Evolutionary conservation across 768 basidiomycete genomes (phyloP).

Genomic region (Trametes elegans): DNA sequence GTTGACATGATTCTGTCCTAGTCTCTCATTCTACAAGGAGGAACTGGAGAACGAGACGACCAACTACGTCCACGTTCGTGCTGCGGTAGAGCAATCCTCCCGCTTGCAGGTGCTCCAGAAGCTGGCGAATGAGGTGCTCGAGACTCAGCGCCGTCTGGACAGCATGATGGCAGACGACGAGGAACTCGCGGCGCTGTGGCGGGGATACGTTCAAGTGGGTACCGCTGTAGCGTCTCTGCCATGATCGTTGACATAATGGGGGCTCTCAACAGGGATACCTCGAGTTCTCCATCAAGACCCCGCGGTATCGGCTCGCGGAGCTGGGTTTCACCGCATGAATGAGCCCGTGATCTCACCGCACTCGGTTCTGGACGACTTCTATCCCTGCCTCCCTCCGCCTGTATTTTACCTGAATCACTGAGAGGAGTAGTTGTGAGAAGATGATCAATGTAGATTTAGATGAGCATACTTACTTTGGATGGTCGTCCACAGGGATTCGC

Average conservation of each 20-base stretch:
- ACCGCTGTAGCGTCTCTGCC: too few relatives aligned
- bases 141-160: not conserved
- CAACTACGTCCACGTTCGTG: slow-evolving; percentile 19
- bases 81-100: not conserved
- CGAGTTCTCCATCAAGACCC: slow-evolving; percentile 3
- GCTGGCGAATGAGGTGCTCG: slow-evolving; percentile 11
- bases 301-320: not conserved
- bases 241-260: too few relatives aligned
- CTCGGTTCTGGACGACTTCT: too few relatives aligned
- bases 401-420: too few relatives aligned
- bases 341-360: too few relatives aligned
- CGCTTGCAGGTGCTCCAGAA: not conserved
- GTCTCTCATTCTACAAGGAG: slow-evolving; percentile 23
- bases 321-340: too few relatives aligned
- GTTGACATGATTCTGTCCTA: not conserved
- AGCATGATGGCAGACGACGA: not conserved
- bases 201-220: slow-evolving; percentile 1
- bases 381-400: too few relatives aligned
- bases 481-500: too few relatives aligned
- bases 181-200: not conserved
- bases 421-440: too few relatives aligned
- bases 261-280: not conserved
- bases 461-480: too few relatives aligned
- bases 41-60: slow-evolving; percentile 13
- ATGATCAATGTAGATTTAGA: too few relatives aligned